phyloP scores from a whole-genome alignment of 495 filamentous ascomycete genomes.

The Cercophora newfieldiana region DNA sequence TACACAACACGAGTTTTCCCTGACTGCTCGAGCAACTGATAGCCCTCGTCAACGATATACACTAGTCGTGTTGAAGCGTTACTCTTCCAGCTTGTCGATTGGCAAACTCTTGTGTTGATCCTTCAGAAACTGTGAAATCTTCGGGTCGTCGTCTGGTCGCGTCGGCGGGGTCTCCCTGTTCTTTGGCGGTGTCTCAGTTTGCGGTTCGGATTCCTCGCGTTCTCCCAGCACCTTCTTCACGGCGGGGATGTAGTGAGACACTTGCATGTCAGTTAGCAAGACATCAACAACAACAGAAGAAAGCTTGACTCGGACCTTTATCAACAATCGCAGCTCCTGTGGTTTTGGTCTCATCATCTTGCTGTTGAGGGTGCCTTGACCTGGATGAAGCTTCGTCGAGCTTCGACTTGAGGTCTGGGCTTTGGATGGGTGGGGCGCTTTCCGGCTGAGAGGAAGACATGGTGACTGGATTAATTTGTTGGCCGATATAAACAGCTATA shows the following conservation, averaged over 20 bases:
- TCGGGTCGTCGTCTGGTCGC: constrained; percentile 32
- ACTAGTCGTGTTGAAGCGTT: too few species aligned
- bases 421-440: not conserved
- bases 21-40: too few species aligned
- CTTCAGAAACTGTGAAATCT: constrained; percentile 40
- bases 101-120: constrained; percentile 38
- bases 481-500: too few species aligned
- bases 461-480: not conserved
- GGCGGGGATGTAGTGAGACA: constrained; percentile 30
- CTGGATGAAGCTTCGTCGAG: not conserved
- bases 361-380: not conserved
- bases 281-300: not conserved
- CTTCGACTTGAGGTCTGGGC: not conserved
- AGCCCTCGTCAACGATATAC: too few species aligned
- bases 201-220: constrained; percentile 10
- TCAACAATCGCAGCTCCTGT: constrained; percentile 21
- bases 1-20: not conserved
- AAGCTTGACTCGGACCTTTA: constrained; percentile 24
- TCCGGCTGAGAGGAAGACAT: not conserved
- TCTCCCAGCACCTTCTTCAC: constrained; percentile 27
- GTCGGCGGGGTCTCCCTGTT: constrained; percentile 28
- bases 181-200: not conserved
- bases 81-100: constrained; percentile 5
- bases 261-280: constrained; percentile 13
- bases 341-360: not conserved